Evolutionary conservation across 306 rosid species (phyloP).

Genomic region (Hippophae tibetana): DNA sequence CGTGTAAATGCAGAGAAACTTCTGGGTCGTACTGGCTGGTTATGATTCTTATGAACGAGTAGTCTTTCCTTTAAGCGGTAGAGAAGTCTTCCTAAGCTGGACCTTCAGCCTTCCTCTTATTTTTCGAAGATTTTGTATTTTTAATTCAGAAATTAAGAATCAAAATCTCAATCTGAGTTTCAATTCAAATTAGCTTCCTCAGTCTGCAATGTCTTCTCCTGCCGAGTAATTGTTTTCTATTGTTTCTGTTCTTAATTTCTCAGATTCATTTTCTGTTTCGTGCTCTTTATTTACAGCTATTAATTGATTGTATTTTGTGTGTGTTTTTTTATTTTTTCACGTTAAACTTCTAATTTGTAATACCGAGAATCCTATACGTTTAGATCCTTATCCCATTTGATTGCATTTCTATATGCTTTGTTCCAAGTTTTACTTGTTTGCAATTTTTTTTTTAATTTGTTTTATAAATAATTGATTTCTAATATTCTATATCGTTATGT

Average conservation of each 20-base stretch:
- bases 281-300: not conserved
- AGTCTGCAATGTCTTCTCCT: slow-evolving; percentile 69
- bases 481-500: no score
- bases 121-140: slow-evolving; percentile 5
- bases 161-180: slow-evolving; percentile 14
- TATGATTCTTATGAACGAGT: not conserved
- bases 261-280: not conserved
- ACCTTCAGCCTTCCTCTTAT: not conserved
- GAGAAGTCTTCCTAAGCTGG: not conserved
- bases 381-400: not conserved
- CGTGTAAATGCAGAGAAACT: slow-evolving; percentile 9
- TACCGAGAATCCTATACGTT: not conserved
- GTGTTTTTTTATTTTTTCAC: not conserved
- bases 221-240: slow-evolving; percentile 53
- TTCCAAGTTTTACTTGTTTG: not conserved
- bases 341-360: not conserved
- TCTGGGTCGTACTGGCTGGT: slow-evolving; percentile 12
- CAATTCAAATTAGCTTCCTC: slow-evolving; percentile 20
- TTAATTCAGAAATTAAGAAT: not conserved
- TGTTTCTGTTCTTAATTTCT: not conserved
- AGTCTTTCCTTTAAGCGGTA: not conserved
- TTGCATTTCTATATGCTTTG: not conserved
- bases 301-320: not conserved
- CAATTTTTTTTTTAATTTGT: no score
- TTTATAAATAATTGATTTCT: no score